Evolutionary conservation across 2,329 filamentous ascomycete genomes (phyloP).

Genomic region (Fusarium mangiferae): DNA sequence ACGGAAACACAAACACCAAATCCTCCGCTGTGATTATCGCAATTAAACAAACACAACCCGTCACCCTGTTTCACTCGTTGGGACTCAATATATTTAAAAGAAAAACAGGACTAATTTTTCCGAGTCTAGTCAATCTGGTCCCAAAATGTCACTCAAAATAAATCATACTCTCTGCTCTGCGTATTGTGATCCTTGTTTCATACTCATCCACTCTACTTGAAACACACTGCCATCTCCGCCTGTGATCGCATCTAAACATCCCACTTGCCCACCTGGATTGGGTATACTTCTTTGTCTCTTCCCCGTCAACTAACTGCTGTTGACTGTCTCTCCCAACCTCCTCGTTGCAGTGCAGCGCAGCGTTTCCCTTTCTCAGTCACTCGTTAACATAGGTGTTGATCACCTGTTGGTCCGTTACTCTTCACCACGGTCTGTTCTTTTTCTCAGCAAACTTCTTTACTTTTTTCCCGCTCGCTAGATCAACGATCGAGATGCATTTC

Average conservation of each 20-base stretch:
- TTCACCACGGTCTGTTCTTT: conserved; percentile 13
- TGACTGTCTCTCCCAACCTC: neutral
- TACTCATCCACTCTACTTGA: conserved; percentile 37
- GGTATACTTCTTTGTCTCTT: neutral
- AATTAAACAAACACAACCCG: conserved; percentile 16
- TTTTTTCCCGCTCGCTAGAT: neutral
- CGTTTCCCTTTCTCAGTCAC: conserved; percentile 31
- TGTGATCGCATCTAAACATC: conserved; percentile 20
- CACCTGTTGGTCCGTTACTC: conserved; percentile 23
- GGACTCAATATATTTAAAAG: neutral
- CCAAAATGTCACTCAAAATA: neutral
- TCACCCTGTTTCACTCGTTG: neutral
- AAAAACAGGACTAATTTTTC: neutral
- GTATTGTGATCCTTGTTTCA: conserved; percentile 22
- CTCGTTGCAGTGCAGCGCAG: conserved; percentile 25
- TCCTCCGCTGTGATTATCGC: conserved; percentile 11
- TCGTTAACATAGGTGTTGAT: conserved; percentile 35
- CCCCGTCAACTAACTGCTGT: neutral
- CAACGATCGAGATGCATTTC: conserved; percentile 25
- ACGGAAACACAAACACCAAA: conserved; percentile 29
- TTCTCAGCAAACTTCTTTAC: neutral
- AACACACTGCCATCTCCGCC: conserved; percentile 37
- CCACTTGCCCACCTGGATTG: neutral
- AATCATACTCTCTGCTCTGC: neutral
- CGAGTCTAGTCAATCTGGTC: neutral